phyloP scores from a whole-genome alignment of 192 early-diverging fungal species.

The Backusella australiensis region DNA sequence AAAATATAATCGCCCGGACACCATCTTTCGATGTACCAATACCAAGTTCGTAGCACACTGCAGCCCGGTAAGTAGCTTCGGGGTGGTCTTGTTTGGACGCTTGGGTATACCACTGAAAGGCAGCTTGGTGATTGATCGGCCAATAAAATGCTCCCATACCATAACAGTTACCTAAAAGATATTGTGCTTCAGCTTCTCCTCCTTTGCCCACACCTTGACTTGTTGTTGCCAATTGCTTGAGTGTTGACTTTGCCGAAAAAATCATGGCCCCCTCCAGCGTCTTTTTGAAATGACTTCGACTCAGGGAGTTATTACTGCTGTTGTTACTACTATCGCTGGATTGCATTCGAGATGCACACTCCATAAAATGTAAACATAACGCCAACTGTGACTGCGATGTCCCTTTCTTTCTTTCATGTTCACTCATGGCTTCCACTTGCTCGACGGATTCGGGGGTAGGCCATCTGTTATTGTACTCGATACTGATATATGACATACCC shows the following conservation, averaged over 20 bases:
- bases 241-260: slow-evolving; percentile 76
- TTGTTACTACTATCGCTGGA: not conserved
- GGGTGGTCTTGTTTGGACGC: slow-evolving; percentile 90
- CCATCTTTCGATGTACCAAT: slow-evolving; percentile 85
- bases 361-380: slow-evolving; percentile 11
- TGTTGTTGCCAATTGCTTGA: slow-evolving; percentile 76
- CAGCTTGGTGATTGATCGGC: slow-evolving; percentile 75
- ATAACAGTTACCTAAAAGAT: slow-evolving; percentile 89
- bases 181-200: slow-evolving; percentile 85
- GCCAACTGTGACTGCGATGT: not conserved
- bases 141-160: slow-evolving; percentile 82
- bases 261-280: slow-evolving; percentile 70
- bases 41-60: slow-evolving; percentile 92
- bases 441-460: not conserved
- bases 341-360: not conserved
- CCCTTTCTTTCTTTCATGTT: not conserved
- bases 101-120: slow-evolving; percentile 87
- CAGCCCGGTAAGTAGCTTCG: slow-evolving; percentile 86
- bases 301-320: not conserved
- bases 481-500: not conserved
- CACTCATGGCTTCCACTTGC: not conserved
- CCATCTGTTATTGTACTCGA: slow-evolving; percentile 6
- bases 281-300: slow-evolving; percentile 26
- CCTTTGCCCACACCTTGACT: slow-evolving; percentile 60
- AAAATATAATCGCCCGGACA: slow-evolving; percentile 82